These are phyloP conservation scores for Candida anglica DNA, from an alignment of 805 yeast genomes.

Conservation along the genomic window DNA sequence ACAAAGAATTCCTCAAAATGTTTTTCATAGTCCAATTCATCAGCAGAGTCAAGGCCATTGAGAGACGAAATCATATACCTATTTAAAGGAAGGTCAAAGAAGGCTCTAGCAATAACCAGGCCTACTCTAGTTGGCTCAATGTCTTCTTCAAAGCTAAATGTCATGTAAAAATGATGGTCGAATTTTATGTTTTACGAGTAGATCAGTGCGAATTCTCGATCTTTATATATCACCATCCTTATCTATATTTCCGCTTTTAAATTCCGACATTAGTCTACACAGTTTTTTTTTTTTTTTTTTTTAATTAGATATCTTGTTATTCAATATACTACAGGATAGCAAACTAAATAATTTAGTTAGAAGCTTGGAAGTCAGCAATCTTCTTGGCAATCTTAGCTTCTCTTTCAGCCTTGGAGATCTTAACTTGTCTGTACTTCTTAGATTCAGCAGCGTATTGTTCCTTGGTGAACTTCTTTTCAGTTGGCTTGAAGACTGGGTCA, in stretches of 20 bases:
- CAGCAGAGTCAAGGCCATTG: slow-evolving; percentile 1
- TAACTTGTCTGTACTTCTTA: slow-evolving; percentile 83
- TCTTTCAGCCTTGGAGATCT: slow-evolving; percentile 91
- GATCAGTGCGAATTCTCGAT: too few species aligned
- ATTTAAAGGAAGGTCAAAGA: background rate
- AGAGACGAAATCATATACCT: slow-evolving; percentile 1
- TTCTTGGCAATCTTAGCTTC: slow-evolving; percentile 83
- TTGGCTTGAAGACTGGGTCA: slow-evolving; percentile 87
- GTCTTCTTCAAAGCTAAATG: too few species aligned
- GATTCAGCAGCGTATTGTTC: slow-evolving; percentile 97
- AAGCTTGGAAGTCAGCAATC: slow-evolving; percentile 85
- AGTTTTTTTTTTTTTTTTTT: too few species aligned
- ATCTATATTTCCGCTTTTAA: too few species aligned
- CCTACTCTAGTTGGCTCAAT: too few species aligned
- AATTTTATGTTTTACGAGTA: too few species aligned
- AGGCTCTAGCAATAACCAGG: slow-evolving; percentile 5
- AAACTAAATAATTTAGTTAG: slow-evolving; percentile 25
- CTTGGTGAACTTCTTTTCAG: slow-evolving; percentile 92
- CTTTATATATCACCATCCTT: too few species aligned
- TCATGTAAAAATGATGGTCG: too few species aligned
- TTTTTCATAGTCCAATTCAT: slow-evolving; percentile 1
- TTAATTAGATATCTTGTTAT: background rate
- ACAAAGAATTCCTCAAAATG: background rate
- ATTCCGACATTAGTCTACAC: background rate
- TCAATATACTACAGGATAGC: too few species aligned